Base-by-base conservation (phyloP, 1,139 yeast species). In the Suhomyces bribrorum region DNA sequence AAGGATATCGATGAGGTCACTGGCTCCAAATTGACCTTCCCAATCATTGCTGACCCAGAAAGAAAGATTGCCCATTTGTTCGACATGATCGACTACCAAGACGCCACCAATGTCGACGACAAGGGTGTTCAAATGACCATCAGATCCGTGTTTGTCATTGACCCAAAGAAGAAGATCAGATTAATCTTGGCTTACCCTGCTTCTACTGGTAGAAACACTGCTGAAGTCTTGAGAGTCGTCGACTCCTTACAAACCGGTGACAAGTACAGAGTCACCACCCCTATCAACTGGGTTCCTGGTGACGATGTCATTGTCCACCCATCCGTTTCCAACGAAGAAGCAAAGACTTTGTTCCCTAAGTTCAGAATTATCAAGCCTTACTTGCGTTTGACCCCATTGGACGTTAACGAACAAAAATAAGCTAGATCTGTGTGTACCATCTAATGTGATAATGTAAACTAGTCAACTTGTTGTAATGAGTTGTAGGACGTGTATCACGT, bases 1-100 rank as follows among this genome's bases (percentile, higher is more conserved):
- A 80, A 81, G 64, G 96, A 88, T 63, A 87, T 88, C 50, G 90
- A 87, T 60, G 95, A 87, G 58, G 78, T 81, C 44, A 67, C 81
- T 14, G 86, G 90, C 47, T 70, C 81, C 56, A 75, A 79, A 56
- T 85, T 88, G 62, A 64, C 75, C 41, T 88, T 85, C 78, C 96
- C 96, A 49, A 85, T 88, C 65, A 83, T 88, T 60, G 95, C 94
- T 47, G 96, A 88, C 60, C 76, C 79, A 43, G 77, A 78, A 49
- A 83, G 87, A 62, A 81, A 86, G 62, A 88, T 88, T 46, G 86
- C 96, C 5, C 84, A 73, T 67, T 66, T 81, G 53, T 88, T 84
- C 65, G 96, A 88, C 61, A 88, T 88, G 96, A 85, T 87, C 52
- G 94, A 87, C 63, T 89, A 86, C 65, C 86, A 81, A 53, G 95